Conservation (phyloP, 1,284 basidiomycete genomes). For the Farysia itapuensis region DNA sequence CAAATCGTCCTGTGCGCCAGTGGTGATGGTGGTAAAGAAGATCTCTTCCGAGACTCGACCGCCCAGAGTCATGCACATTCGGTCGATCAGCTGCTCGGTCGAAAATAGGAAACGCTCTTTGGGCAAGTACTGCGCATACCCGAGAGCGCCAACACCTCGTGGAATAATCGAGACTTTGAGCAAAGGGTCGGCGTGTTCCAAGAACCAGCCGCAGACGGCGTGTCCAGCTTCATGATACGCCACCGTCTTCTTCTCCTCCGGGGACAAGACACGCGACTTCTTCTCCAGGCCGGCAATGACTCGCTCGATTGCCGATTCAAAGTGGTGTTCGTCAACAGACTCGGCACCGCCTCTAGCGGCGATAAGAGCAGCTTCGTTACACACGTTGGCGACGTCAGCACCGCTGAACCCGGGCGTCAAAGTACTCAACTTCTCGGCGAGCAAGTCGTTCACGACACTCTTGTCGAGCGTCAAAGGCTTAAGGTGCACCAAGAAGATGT, state of each 20-base stretch:
- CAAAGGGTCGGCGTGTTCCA: slow-evolving; percentile 93
- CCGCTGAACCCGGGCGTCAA: slow-evolving; percentile 97
- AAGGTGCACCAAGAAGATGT: slow-evolving; percentile 93
- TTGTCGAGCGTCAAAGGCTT: slow-evolving; percentile 69
- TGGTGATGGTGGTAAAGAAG: slow-evolving; percentile 94
- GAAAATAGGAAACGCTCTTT: slow-evolving; percentile 94
- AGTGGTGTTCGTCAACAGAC: slow-evolving; percentile 79
- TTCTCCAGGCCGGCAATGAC: slow-evolving; percentile 96
- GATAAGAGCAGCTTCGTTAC: slow-evolving; percentile 94
- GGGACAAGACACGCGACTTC: slow-evolving; percentile 87
- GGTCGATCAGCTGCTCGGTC: slow-evolving; percentile 88
- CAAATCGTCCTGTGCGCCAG: slow-evolving; percentile 94
- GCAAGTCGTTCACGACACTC: slow-evolving; percentile 34
- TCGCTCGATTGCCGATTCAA: slow-evolving; percentile 95
- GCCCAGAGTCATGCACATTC: slow-evolving; percentile 99
- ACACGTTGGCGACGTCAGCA: slow-evolving; percentile 97
- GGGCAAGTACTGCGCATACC: slow-evolving; percentile 94
- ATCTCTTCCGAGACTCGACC: slow-evolving; percentile 98
- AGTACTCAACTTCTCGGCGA: slow-evolving; percentile 79
- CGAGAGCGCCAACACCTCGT: slow-evolving; percentile 89
- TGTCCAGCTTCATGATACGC: slow-evolving; percentile 99
- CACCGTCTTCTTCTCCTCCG: slow-evolving; percentile 97
- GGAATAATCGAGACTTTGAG: slow-evolving; percentile 99
- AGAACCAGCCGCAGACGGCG: slow-evolving; percentile 96
- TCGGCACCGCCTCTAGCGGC: slow-evolving; percentile 84